phyloP scores from a whole-genome alignment of 2,329 filamentous ascomycete genomes.

The Ascochyta lentis region DNA sequence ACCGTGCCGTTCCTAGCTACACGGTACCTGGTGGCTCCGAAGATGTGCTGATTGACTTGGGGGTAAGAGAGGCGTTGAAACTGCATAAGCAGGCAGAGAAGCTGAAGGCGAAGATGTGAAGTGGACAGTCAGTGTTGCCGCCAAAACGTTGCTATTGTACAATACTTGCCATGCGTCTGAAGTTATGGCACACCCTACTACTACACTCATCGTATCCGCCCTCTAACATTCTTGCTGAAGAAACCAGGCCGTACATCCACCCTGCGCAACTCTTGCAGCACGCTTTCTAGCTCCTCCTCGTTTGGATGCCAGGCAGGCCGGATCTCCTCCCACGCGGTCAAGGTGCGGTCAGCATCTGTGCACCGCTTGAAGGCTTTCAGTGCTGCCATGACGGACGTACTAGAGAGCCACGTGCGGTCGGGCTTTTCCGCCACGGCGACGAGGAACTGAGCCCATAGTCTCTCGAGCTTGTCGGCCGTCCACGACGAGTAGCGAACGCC shows the following conservation, averaged over 20 bases:
- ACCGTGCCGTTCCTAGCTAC: slow-evolving; percentile 30
- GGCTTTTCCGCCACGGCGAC: slow-evolving; percentile 22
- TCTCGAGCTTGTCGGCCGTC: slow-evolving; percentile 71
- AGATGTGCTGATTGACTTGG: slow-evolving; percentile 40
- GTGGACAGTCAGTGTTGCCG: neutral
- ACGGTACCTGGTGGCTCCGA: slow-evolving; percentile 38
- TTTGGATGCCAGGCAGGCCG: slow-evolving; percentile 47
- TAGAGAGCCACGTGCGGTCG: slow-evolving; percentile 40
- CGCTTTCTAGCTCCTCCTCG: slow-evolving; percentile 42
- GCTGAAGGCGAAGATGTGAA: slow-evolving; percentile 26
- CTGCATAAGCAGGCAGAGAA: slow-evolving; percentile 33
- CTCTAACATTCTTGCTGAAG: slow-evolving; percentile 18
- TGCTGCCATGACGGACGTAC: slow-evolving; percentile 36
- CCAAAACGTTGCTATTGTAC: neutral
- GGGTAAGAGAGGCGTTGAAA: slow-evolving; percentile 41
- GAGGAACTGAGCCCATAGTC: slow-evolving; percentile 39
- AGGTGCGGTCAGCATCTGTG: slow-evolving; percentile 58
- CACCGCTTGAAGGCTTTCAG: slow-evolving; percentile 67
- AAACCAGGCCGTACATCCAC: slow-evolving; percentile 29
- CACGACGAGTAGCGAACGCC: slow-evolving; percentile 71
- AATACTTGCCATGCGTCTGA: neutral
- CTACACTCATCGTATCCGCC: neutral
- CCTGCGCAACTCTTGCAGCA: slow-evolving; percentile 33
- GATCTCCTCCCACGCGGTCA: slow-evolving; percentile 62
- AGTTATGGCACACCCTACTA: neutral